A percentile compares a stretch with the other conserved stretches of the same genome.
phyloP scores from a whole-genome alignment of 345 rosid species.

The Populus euphratica region DNA sequence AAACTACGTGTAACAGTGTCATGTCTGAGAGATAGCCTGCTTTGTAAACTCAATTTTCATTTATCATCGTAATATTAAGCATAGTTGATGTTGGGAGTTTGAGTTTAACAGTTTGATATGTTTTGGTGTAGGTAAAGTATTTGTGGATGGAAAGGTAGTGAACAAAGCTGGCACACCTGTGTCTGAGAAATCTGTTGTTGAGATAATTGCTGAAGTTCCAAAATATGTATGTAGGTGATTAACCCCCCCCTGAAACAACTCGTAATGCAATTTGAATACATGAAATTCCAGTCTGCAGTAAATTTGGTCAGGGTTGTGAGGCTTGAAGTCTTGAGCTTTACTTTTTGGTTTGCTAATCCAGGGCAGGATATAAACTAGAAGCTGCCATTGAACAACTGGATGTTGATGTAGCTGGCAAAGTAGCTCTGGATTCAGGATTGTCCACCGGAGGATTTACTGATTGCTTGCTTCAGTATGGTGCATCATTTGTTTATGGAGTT shows the following conservation, averaged over 20 bases:
- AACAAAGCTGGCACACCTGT: slow-evolving; percentile 87
- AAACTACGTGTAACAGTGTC: neutral
- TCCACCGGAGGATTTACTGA: slow-evolving; percentile 96
- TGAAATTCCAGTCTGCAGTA: neutral
- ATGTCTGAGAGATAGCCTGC: neutral
- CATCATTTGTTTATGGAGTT: slow-evolving; percentile 88
- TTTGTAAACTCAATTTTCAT: neutral
- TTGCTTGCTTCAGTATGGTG: slow-evolving; percentile 91
- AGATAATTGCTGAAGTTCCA: slow-evolving; percentile 76
- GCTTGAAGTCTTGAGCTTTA: slow-evolving; percentile 1
- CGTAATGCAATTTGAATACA: slow-evolving; percentile 11
- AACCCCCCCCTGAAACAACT: slow-evolving; percentile 23
- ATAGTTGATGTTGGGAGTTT: neutral
- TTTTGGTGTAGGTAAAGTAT: slow-evolving; percentile 65
- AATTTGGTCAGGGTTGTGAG: neutral
- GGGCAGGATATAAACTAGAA: slow-evolving; percentile 92
- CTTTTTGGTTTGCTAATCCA: slow-evolving; percentile 28
- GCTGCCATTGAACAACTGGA: slow-evolving; percentile 85
- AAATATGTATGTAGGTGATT: slow-evolving; percentile 99
- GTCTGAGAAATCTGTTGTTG: slow-evolving; percentile 59
- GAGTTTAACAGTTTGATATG: slow-evolving; percentile 2
- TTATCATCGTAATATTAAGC: neutral
- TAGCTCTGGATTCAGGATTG: slow-evolving; percentile 91
- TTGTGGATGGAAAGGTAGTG: slow-evolving; percentile 77
- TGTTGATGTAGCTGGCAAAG: slow-evolving; percentile 81